These are phyloP conservation scores for Ormosia semicastrata DNA, from an alignment of 306 rosid species.

Conservation along the genomic window DNA sequence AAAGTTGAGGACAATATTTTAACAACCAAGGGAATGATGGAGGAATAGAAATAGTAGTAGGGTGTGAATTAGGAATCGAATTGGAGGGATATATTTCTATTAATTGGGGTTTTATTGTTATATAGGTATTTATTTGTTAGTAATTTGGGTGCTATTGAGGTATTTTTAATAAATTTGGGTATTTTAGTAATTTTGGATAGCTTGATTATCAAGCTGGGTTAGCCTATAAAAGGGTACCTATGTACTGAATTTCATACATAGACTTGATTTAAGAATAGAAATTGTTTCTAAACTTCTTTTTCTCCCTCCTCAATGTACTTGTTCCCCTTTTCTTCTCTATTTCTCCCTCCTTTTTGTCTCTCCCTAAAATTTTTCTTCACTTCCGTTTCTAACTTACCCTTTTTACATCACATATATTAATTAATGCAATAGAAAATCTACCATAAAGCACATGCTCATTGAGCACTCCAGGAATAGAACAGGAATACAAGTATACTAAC, in stretches of 20 bases:
- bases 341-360: neutral
- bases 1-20: neutral
- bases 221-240: neutral
- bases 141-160: neutral
- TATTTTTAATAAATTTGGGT: neutral
- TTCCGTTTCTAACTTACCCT: neutral
- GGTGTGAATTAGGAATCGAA: neutral
- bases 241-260: neutral
- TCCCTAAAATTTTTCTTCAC: neutral
- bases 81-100: neutral
- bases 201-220: neutral
- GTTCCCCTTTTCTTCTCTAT: neutral
- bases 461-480: neutral
- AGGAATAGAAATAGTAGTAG: neutral
- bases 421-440: slow-evolving; percentile 7
- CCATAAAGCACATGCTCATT: neutral
- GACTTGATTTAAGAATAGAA: neutral
- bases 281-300: neutral
- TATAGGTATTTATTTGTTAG: neutral
- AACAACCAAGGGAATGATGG: neutral
- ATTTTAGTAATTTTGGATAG: neutral
- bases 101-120: neutral
- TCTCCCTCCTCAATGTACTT: neutral
- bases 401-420: neutral
- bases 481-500: slow-evolving; percentile 43